Conservation (phyloP, 2,329 filamentous ascomycete genomes). For the Fusarium tanahbumbuense region DNA sequence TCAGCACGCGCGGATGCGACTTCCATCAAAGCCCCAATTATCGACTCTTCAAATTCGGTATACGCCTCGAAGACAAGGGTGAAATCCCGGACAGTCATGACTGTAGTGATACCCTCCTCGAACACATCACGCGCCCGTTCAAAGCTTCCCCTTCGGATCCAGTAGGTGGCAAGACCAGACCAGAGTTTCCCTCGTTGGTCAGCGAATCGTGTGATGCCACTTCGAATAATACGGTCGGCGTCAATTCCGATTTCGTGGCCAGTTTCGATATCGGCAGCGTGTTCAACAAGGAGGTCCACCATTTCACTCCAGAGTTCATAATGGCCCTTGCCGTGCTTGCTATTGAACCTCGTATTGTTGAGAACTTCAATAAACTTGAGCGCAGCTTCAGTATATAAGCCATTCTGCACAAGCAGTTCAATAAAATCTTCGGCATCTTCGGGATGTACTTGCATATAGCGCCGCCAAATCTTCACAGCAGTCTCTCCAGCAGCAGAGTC, state of each 20-base stretch:
- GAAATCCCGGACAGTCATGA: constrained; percentile 98
- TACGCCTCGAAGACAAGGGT: constrained; percentile 97
- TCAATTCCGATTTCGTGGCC: constrained; percentile 85
- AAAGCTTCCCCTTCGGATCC: constrained; percentile 92
- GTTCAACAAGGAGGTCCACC: constrained; percentile 91
- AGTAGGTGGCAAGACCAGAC: constrained; percentile 95
- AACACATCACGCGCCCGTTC: constrained; percentile 93
- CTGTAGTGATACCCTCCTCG: constrained; percentile 95
- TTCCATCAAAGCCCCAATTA: constrained; percentile 93
- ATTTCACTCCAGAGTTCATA: constrained; percentile 99
- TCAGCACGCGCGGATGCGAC: constrained; percentile 83
- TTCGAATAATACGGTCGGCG: constrained; percentile 91
- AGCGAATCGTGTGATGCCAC: constrained; percentile 88
- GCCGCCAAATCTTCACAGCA: constrained; percentile 90
- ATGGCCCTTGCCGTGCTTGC: constrained; percentile 92
- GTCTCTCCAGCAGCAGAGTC: constrained; percentile 91
- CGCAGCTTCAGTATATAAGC: constrained; percentile 90
- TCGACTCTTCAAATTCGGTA: constrained; percentile 94
- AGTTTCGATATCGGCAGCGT: constrained; percentile 86
- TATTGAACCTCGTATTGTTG: constrained; percentile 89
- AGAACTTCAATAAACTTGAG: constrained; percentile 91
- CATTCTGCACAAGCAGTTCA: constrained; percentile 83
- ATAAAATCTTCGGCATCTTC: constrained; percentile 97
- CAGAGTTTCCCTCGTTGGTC: constrained; percentile 96
- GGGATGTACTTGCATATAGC: constrained; percentile 97